These are phyloP conservation scores for Xylaria hypoxylon DNA, from an alignment of 2,329 filamentous ascomycete genomes.

Conservation along the genomic window DNA sequence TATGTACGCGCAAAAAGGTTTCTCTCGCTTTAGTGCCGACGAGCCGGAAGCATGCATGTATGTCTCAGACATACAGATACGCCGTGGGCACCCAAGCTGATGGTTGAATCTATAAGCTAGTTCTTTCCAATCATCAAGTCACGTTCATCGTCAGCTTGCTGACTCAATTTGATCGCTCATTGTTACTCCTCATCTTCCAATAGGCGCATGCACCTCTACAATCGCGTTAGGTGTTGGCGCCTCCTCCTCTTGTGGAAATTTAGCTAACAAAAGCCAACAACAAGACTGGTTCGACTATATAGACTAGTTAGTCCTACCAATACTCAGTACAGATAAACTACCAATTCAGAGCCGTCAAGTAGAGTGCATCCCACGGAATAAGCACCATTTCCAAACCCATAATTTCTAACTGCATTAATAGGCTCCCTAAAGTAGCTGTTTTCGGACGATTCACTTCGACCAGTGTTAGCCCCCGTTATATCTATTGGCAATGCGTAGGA, in stretches of 20 bases:
- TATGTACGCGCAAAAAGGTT: slow-evolving; percentile 18
- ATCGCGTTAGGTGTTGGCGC: slow-evolving; percentile 38
- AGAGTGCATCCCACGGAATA: slow-evolving; percentile 37
- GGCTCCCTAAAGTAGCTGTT: neutral
- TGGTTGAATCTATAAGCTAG: neutral
- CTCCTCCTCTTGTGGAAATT: slow-evolving; percentile 29
- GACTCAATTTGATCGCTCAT: slow-evolving; percentile 24
- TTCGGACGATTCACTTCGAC: slow-evolving; percentile 8
- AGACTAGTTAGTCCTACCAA: slow-evolving; percentile 1
- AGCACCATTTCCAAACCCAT: slow-evolving; percentile 21
- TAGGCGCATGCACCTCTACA: slow-evolving; percentile 40
- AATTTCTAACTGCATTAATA: slow-evolving; percentile 1
- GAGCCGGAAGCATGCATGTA: slow-evolving; percentile 40
- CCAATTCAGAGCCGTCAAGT: slow-evolving; percentile 32
- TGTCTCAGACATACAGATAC: slow-evolving; percentile 45
- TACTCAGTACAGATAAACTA: slow-evolving; percentile 2
- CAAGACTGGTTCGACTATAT: neutral
- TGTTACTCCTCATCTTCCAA: slow-evolving; percentile 34
- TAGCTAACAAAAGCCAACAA: slow-evolving; percentile 4
- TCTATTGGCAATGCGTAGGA: slow-evolving; percentile 14
- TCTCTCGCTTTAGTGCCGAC: slow-evolving; percentile 27
- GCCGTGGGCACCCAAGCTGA: slow-evolving; percentile 24
- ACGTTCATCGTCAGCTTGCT: slow-evolving; percentile 5
- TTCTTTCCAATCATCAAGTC: slow-evolving; percentile 2
- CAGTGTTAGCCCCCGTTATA: slow-evolving; percentile 23